phyloP scores from a whole-genome alignment of 2,329 filamentous ascomycete species.

The Penicillium sp. region DNA sequence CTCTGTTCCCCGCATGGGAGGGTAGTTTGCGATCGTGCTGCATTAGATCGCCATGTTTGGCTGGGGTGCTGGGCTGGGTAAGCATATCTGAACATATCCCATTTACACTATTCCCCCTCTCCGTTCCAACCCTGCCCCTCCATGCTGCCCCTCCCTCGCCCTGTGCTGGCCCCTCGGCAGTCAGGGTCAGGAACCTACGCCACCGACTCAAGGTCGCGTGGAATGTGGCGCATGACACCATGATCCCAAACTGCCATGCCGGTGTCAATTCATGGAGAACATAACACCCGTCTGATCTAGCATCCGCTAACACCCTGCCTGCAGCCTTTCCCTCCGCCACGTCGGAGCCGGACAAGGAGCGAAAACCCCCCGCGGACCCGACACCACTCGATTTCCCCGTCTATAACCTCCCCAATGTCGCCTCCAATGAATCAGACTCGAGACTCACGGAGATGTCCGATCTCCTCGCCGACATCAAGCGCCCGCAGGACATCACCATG shows the following conservation, averaged over 20 bases:
- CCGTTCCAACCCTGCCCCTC: not conserved
- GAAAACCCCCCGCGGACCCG: conserved; percentile 52
- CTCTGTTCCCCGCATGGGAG: conserved; percentile 2
- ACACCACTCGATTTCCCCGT: conserved; percentile 56
- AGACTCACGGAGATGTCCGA: conserved; percentile 44
- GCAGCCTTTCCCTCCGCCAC: conserved; percentile 35
- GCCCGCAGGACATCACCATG: conserved; percentile 42
- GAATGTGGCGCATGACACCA: conserved; percentile 1
- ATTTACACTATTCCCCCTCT: not conserved
- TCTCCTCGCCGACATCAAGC: conserved; percentile 47
- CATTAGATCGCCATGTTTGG: conserved; percentile 32
- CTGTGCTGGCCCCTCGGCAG: not conserved
- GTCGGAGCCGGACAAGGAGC: conserved; percentile 43
- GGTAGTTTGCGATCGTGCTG: conserved; percentile 5
- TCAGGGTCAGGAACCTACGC: not conserved
- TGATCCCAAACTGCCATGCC: not conserved
- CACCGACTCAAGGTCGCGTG: not conserved
- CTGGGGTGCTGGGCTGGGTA: conserved; percentile 36
- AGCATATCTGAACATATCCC: conserved; percentile 22
- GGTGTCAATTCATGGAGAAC: not conserved
- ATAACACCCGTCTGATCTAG: not conserved
- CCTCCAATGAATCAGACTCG: conserved; percentile 35
- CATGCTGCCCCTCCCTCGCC: not conserved
- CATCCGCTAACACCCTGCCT: conserved; percentile 12
- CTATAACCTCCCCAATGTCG: conserved; percentile 43